These are phyloP conservation scores for Cercophora newfieldiana DNA, from an alignment of 495 filamentous ascomycete species.

Conservation along the genomic window DNA sequence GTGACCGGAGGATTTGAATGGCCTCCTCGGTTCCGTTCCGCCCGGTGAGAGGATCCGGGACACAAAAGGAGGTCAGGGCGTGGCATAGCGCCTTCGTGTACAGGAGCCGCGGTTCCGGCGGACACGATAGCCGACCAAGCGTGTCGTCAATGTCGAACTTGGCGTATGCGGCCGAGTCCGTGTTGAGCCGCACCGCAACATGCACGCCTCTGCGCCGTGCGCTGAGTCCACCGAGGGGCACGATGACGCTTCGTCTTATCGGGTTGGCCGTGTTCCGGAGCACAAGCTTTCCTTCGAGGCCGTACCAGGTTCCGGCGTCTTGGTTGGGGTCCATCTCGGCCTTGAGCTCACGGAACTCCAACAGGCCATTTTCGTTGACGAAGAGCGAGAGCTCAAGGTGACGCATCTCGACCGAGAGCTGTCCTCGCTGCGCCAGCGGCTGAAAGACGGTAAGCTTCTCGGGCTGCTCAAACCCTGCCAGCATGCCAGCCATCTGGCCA, in stretches of 20 bases:
- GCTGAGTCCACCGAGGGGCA: conserved; percentile 11
- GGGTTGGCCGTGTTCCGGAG: neutral
- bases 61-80: conserved; percentile 6
- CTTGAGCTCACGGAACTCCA: conserved; percentile 3
- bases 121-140: conserved; percentile 4
- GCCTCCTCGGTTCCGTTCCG: conserved; percentile 14
- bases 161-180: too few species aligned
- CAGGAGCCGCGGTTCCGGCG: conserved; percentile 7
- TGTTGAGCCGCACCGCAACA: too few species aligned
- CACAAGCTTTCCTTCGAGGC: conserved; percentile 4
- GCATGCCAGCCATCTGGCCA: neutral
- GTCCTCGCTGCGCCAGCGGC: neutral
- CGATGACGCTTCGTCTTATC: conserved; percentile 11
- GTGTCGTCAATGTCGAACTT: conserved; percentile 3
- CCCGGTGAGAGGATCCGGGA: conserved; percentile 9
- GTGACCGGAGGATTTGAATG: conserved; percentile 1
- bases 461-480: neutral
- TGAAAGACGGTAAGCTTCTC: neutral
- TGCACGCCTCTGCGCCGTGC: too few species aligned
- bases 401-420: neutral
- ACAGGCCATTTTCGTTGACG: neutral
- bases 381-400: neutral
- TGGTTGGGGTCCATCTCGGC: conserved; percentile 13
- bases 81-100: conserved; percentile 10
- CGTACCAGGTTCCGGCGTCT: conserved; percentile 13